phyloP scores from a whole-genome alignment of 768 basidiomycete species.

The Solioccasus polychromus region DNA sequence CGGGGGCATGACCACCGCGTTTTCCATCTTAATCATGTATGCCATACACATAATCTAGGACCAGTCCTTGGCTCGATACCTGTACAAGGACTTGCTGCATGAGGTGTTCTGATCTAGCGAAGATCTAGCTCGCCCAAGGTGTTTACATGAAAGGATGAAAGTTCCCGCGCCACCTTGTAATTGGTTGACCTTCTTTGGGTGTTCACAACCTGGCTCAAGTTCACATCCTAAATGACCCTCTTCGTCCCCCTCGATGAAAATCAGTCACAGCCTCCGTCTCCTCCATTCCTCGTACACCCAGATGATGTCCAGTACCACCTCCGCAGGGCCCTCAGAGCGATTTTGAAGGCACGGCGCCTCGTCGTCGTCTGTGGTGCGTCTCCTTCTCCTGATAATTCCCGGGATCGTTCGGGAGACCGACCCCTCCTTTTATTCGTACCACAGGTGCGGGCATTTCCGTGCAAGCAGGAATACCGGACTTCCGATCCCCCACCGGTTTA shows the following conservation, averaged over 20 bases:
- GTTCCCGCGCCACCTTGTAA: conserved; percentile 32
- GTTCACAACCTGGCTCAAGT: conserved; percentile 18
- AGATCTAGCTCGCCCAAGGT: conserved; percentile 20
- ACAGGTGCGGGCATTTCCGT: conserved; percentile 88
- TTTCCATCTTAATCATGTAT: no score
- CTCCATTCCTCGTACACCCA: conserved; percentile 54
- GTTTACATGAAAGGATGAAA: conserved; percentile 1
- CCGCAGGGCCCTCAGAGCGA: conserved; percentile 55
- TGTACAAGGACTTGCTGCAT: conserved; percentile 23
- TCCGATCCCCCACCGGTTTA: conserved; percentile 76
- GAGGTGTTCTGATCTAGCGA: conserved; percentile 12
- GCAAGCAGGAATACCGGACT: conserved; percentile 86
- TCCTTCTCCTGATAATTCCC: conserved; percentile 9
- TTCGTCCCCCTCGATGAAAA: conserved; percentile 57
- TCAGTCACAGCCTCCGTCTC: conserved; percentile 46
- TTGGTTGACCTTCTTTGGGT: conserved; percentile 22
- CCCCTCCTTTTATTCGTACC: neutral
- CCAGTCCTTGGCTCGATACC: conserved; percentile 32
- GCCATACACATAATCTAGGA: no score
- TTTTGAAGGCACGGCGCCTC: conserved; percentile 76
- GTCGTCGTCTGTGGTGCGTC: conserved; percentile 83
- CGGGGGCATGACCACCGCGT: no score
- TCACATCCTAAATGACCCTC: conserved; percentile 54
- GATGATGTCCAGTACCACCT: conserved; percentile 46
- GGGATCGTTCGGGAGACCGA: conserved; percentile 7